Conservation (phyloP, 2,329 filamentous ascomycete species). For the Neophaeococcomyces mojaviensis region DNA sequence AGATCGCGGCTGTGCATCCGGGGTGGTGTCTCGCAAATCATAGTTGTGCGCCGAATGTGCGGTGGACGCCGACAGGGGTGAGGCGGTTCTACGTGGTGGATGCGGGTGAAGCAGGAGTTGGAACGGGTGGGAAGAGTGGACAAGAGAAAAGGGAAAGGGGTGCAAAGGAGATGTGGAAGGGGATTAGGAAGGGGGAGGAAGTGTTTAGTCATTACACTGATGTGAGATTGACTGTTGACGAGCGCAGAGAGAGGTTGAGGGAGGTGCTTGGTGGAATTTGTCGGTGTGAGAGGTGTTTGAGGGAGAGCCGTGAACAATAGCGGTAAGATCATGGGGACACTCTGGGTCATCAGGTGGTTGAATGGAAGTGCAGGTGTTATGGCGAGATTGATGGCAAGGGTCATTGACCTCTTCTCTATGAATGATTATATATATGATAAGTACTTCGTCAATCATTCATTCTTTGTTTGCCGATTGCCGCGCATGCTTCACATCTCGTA, state of each 20-base stretch:
- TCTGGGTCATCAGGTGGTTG: too few relatives aligned
- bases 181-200: constrained; percentile 72
- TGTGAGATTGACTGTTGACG: constrained; percentile 64
- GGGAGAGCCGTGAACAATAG: too few relatives aligned
- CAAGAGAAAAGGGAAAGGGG: constrained; percentile 12
- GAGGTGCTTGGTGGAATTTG: constrained; percentile 86
- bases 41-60: constrained; percentile 88
- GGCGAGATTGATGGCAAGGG: too few relatives aligned
- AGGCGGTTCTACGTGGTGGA: constrained; percentile 14
- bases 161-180: constrained; percentile 47
- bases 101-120: constrained; percentile 10
- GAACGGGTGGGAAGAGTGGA: constrained; percentile 12
- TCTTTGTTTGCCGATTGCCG: neutral
- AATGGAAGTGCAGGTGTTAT: too few relatives aligned
- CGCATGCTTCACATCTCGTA: neutral
- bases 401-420: too few relatives aligned
- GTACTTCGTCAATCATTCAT: neutral
- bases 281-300: constrained; percentile 73
- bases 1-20: constrained; percentile 87
- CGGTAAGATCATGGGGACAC: too few relatives aligned
- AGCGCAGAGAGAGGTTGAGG: constrained; percentile 79
- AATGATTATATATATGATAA: too few relatives aligned
- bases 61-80: constrained; percentile 64
- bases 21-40: constrained; percentile 97
- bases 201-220: constrained; percentile 94